These are phyloP conservation scores for Scedosporium apiospermum DNA, from an alignment of 2,329 filamentous ascomycete species.

Conservation along the genomic window DNA sequence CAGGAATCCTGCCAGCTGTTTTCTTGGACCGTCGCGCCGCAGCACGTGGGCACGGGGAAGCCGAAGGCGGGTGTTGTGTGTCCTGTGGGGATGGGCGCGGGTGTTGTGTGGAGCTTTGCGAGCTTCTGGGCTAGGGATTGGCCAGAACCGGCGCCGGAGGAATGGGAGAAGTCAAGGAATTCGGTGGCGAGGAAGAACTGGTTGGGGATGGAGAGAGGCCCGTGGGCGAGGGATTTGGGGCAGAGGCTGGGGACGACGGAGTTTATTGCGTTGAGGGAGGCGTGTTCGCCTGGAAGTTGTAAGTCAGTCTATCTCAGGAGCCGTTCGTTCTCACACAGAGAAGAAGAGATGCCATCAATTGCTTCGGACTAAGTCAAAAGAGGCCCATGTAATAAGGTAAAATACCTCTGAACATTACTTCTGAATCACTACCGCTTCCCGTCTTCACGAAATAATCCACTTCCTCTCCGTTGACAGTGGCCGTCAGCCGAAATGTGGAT, in stretches of 20 bases:
- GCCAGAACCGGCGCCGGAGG: constrained; percentile 35
- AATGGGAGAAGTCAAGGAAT: constrained; percentile 58
- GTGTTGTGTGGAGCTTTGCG: constrained; percentile 66
- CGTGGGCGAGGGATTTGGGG: constrained; percentile 66
- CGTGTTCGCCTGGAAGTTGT: constrained; percentile 57
- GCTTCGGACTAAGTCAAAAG: not conserved
- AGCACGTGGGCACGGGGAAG: constrained; percentile 78
- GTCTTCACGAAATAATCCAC: constrained; percentile 65
- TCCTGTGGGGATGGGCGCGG: constrained; percentile 55
- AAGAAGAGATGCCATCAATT: too few species aligned
- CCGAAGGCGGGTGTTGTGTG: constrained; percentile 60
- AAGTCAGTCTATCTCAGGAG: constrained; percentile 14
- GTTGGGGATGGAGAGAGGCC: constrained; percentile 44
- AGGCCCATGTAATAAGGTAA: too few species aligned
- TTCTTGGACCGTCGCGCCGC: constrained; percentile 73
- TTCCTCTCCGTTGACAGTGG: constrained; percentile 35
- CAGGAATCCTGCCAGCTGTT: constrained; percentile 66
- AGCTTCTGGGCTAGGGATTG: constrained; percentile 64
- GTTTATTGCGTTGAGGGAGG: constrained; percentile 75
- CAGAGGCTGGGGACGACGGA: constrained; percentile 62
- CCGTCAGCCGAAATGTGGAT: constrained; percentile 51
- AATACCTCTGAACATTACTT: constrained; percentile 60
- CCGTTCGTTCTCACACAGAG: not conserved
- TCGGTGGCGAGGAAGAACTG: constrained; percentile 61
- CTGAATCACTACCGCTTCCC: constrained; percentile 46